Evolutionary conservation across 768 basidiomycete genomes (phyloP), one percentile per base, ranked within the genome.

Genomic region (Phlebiopsis gigantea): DNA sequence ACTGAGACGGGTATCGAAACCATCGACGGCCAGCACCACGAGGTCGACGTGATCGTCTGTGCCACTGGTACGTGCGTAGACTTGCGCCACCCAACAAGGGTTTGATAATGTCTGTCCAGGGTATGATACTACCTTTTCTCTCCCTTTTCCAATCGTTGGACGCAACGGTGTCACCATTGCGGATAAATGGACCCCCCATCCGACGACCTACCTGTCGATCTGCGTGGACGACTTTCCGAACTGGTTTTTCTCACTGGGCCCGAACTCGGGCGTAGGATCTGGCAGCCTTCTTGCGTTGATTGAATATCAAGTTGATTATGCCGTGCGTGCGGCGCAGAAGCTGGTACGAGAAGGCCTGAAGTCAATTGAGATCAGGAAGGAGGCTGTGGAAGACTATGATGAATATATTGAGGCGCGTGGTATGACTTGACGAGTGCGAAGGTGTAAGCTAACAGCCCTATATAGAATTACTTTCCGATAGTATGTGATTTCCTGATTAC

Each of bases 151-250:
- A 30, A 71, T 87, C 61, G 67, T 83, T 52, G 83, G 83, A 5
- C 78, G 81, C 12, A 68, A 74, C 21, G 83, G 84, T 2, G 61
- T 76, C 8, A 73, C 78, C 51, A 69, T 88, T 4, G 75, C 75
- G 52, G 74, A 80, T n/a, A 76, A 77, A 54, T 84, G 80, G 67
- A 72, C 67, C 1, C 81, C 83, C 2, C 73, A 81, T 61, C 82
- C 85, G 1, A 67, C 68, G 10, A 78, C 81, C 4, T 88, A 88
- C 66, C 73, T 88, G 5, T 74, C 79, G 6, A 64, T 86, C 29
- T 77, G 79, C 21, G 75, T 81, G 19, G 80, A 84, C 46, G 82
- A 80, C 7, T 86, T 87, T 68, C 86, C 87, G n/a, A 87, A 85
- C 68, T 81, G 78, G 77, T 86, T 86, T 72, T 72, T 77, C 53